These are phyloP conservation scores for Saccharum spontaneum DNA, from an alignment of 176 grass and related monocot species.

Conservation along the genomic window DNA sequence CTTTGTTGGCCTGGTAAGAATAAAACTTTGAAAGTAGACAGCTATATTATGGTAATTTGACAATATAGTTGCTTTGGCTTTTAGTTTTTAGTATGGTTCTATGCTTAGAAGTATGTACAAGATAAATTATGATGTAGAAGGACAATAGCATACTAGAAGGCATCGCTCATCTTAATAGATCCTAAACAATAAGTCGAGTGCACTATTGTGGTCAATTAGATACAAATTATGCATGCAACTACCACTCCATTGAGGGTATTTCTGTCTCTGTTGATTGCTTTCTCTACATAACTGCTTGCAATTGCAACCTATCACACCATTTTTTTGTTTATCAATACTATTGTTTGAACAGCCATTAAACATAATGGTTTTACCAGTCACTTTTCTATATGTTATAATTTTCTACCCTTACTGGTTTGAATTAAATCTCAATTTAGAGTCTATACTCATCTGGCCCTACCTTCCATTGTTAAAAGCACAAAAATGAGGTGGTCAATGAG, in stretches of 20 bases:
- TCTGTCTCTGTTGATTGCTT: background rate
- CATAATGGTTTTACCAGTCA: background rate
- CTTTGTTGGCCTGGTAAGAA: conserved; percentile 99
- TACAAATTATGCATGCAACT: background rate
- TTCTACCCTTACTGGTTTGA: conserved; percentile 5
- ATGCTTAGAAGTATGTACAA: conserved; percentile 1
- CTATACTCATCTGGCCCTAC: conserved; percentile 29
- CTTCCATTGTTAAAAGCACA: conserved; percentile 63
- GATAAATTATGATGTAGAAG: conserved; percentile 13
- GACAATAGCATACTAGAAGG: background rate
- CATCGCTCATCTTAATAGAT: conserved; percentile 10
- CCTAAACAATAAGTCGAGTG: conserved; percentile 1
- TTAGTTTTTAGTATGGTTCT: background rate
- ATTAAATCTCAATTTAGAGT: conserved; percentile 16
- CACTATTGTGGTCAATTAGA: background rate
- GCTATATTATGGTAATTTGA: background rate
- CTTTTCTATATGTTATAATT: background rate
- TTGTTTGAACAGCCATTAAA: background rate
- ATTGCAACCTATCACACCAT: conserved; percentile 1
- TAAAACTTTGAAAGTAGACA: background rate
- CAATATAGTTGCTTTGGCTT: background rate
- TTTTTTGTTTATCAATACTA: background rate
- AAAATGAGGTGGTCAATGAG: conserved; percentile 93
- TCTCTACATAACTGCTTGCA: background rate
- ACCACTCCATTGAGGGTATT: background rate